These are phyloP conservation scores for Pseudogymnoascus destructans DNA, from an alignment of 2,329 filamentous ascomycete species.

Conservation along the genomic window DNA sequence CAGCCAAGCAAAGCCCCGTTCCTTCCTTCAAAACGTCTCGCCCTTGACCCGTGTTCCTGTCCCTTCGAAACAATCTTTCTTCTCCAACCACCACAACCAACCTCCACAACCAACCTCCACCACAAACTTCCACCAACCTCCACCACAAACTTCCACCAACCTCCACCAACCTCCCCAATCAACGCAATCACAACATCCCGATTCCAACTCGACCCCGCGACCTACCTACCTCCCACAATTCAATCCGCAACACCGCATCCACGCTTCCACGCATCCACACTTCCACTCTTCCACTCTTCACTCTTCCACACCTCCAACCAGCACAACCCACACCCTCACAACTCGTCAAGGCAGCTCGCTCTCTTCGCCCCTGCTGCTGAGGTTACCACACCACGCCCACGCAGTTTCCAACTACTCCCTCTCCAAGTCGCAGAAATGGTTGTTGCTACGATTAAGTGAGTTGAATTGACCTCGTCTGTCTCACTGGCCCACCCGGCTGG, in stretches of 20 bases:
- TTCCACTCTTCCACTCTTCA: too few relatives aligned
- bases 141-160: too few relatives aligned
- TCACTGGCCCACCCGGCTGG: too few relatives aligned
- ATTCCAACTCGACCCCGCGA: background rate
- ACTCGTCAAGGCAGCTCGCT: background rate
- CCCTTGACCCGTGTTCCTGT: background rate
- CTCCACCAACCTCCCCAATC: background rate
- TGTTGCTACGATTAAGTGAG: conserved; percentile 52
- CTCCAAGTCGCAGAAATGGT: conserved; percentile 26
- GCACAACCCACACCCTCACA: background rate
- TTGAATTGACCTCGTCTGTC: conserved; percentile 14
- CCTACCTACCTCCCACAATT: background rate
- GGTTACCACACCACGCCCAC: background rate
- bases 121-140: too few relatives aligned
- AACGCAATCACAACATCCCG: background rate
- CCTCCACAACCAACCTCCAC: too few relatives aligned
- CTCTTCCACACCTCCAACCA: background rate
- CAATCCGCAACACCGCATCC: background rate
- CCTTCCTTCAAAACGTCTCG: background rate
- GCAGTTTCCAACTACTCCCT: background rate
- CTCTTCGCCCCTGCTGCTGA: background rate
- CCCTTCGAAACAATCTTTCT: background rate
- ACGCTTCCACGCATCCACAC: background rate
- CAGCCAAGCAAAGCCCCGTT: too few relatives aligned
- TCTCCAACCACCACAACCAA: background rate